Evolutionary conservation across 2,329 filamentous ascomycete genomes (phyloP), one percentile per base, ranked within the genome.

Genomic region (Trichoderma cornu-damae): DNA sequence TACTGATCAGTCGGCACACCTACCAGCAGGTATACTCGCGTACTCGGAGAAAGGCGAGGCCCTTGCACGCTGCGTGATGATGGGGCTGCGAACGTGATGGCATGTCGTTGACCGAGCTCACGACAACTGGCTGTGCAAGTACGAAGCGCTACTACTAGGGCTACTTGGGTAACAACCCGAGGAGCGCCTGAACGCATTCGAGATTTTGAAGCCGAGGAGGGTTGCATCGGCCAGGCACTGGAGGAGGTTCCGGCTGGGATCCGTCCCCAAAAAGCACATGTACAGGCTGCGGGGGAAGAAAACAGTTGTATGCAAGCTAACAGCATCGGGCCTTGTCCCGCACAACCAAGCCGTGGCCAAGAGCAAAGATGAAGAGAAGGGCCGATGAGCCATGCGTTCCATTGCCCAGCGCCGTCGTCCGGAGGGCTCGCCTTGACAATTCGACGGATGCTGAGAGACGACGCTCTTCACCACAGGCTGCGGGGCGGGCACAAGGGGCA

Each of bases 191-290:
- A 12, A 16, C 32, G 30, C 16, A 22, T 55, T 55, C n/a, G 30
- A 46, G 52, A 47, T 55, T 18, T 18, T 34, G 3, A n/a, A 12
- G 12, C 4, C 34, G 20, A 20, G 26, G 43, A 57, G 53, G 53
- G 53, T 57, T 57, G 53, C 44, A 57, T 48, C 28, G 12, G 26
- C 44, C 44, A 57, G 52, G 52, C 43, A 57, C 43, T 57, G 53
- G 53, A 14, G 16, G 40, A 46, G 28, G 37, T 20, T n/a, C 8
- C 26, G 28, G 16, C 34, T 47, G 26, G 43, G 43, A 32, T 47
- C 40, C 38, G 6, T 30, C 43, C 44, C 28, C n/a, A n/a, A 11
- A 34, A 47, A 7, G 16, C 24, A 24, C 44, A 32, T 43, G 16
- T 18, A 30, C 37, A 26, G 7, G 22, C 49, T 52, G 49, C 49